Evolutionary conservation across 371 early-diverging fungal species (phyloP).

Genomic region (Mortierella sp.): DNA sequence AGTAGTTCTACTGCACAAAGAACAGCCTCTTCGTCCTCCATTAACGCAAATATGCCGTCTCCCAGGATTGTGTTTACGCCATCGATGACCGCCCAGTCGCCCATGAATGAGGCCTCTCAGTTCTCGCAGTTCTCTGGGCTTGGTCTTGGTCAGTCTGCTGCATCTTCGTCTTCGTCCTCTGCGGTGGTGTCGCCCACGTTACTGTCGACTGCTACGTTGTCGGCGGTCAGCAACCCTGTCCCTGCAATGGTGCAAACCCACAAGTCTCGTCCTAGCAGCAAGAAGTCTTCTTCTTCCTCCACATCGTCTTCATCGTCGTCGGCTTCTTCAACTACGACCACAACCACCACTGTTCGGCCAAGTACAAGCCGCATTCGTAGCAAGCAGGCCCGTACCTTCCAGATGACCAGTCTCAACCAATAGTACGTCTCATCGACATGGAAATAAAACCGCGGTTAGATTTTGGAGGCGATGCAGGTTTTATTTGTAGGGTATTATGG

Average conservation of each 20-base stretch:
- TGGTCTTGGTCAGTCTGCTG: not conserved
- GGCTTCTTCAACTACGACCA: not conserved
- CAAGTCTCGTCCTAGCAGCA: not conserved
- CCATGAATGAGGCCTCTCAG: not conserved
- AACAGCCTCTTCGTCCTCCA: not conserved
- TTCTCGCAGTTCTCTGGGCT: not conserved
- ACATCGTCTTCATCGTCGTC: not conserved
- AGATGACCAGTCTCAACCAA: not conserved
- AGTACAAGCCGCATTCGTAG: not conserved
- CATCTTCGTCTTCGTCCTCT: not conserved
- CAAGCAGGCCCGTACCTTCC: not conserved
- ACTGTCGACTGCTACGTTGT: not conserved
- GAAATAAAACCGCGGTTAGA: too few relatives aligned
- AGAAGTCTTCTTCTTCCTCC: not conserved
- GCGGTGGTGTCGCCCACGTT: not conserved
- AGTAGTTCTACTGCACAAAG: not conserved
- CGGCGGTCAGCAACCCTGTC: not conserved
- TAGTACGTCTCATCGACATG: not conserved
- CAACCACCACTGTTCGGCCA: not conserved
- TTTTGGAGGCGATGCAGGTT: too few relatives aligned
- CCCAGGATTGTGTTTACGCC: not conserved
- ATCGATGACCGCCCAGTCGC: not conserved
- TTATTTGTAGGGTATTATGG: too few relatives aligned
- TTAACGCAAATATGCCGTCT: not conserved
- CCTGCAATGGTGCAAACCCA: not conserved